These are phyloP conservation scores for Viridothelium virens DNA, from an alignment of 495 filamentous ascomycete species.

Conservation along the genomic window DNA sequence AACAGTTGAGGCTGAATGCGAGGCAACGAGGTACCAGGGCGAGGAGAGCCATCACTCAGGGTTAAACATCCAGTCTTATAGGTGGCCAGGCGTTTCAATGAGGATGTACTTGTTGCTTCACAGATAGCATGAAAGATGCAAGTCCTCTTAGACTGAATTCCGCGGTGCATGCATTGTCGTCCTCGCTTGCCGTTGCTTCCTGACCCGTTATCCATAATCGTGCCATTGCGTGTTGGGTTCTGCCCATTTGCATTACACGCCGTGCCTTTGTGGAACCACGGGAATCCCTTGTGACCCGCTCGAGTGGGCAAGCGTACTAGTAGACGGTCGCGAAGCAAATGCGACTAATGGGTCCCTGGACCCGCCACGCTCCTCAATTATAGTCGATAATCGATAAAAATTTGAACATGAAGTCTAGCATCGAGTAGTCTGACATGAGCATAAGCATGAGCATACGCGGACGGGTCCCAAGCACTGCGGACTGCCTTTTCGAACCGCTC, in stretches of 20 bases:
- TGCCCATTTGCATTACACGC: neutral
- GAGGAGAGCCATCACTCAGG: conserved; percentile 71
- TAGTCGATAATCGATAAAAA: too few species aligned
- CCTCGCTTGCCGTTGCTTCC: neutral
- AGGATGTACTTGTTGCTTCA: neutral
- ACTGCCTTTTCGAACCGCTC: too few species aligned
- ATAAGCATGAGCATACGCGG: too few species aligned
- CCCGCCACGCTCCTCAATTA: too few species aligned
- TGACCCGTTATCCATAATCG: neutral
- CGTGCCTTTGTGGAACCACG: too few species aligned
- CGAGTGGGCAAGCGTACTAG: too few species aligned
- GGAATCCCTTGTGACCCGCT: too few species aligned
- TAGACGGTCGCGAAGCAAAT: too few species aligned
- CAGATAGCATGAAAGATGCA: neutral
- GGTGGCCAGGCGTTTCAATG: conserved; percentile 11
- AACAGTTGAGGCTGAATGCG: conserved; percentile 60
- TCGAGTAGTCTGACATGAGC: neutral
- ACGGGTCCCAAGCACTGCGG: too few species aligned
- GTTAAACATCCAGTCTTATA: conserved; percentile 43
- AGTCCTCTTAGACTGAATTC: neutral
- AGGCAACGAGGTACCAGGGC: conserved; percentile 79
- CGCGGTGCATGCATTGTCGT: neutral
- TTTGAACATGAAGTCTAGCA: neutral
- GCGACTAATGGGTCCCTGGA: too few species aligned
- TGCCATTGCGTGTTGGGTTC: neutral